Evolutionary conservation across 2,329 filamentous ascomycete genomes (phyloP), one percentile per base, ranked within the genome.

Genomic region (Teratosphaeria epicoccoides): DNA sequence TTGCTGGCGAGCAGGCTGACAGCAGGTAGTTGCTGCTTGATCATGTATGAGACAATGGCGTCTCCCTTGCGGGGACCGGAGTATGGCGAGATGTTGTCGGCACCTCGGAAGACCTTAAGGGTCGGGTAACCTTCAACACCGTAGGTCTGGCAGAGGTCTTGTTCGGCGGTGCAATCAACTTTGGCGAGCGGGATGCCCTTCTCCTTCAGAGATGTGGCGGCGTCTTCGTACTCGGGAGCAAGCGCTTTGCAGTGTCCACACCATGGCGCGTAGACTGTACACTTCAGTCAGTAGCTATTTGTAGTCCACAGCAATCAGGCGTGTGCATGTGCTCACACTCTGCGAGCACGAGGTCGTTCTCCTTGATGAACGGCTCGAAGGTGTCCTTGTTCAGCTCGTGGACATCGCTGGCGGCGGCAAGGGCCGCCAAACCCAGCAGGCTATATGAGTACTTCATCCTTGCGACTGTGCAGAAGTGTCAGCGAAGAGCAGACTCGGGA

Each of bases 181-280:
- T 94, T 93, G 72, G 79, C 85, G 52, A 94, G 78, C 67, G 80
- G 81, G 73, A 93, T 91, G 70, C 86, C 79, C 82, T 91, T 93
- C 73, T 88, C 86, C 79, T 90, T 91, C 58, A 94, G 78, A 26
- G 82, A 78, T 25, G 87, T 90, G 48, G 88, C 88, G 49, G 88
- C 87, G 70, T 87, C 82, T 76, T 94, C 88, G 72, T 93, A 94
- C 74, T 93, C 87, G 68, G 87, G 87, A 57, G 87, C 93, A 61
- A 98, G 87, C 55, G 91, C 91, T 80, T 98, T 97, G 86, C 91
- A 97, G 80, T 97, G 91, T 60, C 90, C 91, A 63, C 87, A 95
- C 90, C 91, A 95, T 63, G 91, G 90, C 61, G 91, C 91, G 71
- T 88, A 96, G 82, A 96, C 85, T 88, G 49, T 9, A 57, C 46